These are phyloP conservation scores for Boechera stricta DNA, from an alignment of 345 rosid genomes.

Conservation along the genomic window DNA sequence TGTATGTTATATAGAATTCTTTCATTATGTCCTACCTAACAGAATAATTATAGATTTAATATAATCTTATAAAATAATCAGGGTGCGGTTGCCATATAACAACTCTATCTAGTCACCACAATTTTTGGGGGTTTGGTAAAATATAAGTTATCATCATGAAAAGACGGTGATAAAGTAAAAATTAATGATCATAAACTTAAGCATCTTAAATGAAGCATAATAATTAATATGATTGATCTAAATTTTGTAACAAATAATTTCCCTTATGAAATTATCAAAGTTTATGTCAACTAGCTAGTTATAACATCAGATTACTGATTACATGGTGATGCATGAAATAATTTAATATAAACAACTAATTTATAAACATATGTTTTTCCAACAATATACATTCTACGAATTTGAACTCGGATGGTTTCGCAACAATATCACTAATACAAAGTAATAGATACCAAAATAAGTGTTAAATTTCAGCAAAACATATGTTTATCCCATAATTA, in stretches of 20 bases:
- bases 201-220: constrained; percentile 1
- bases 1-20: background rate
- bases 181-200: constrained; percentile 17
- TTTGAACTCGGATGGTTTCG: background rate
- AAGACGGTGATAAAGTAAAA: constrained; percentile 28
- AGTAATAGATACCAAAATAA: background rate
- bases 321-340: background rate
- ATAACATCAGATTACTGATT: background rate
- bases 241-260: background rate
- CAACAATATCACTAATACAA: too few species aligned
- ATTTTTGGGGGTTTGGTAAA: constrained; percentile 6
- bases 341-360: background rate
- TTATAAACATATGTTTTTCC: background rate
- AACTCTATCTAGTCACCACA: constrained; percentile 35
- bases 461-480: background rate
- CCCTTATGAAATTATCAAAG: background rate
- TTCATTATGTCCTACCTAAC: constrained; percentile 34
- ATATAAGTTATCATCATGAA: constrained; percentile 27
- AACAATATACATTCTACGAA: background rate
- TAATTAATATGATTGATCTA: background rate
- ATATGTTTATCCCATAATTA: too few species aligned
- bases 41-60: background rate
- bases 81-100: constrained; percentile 25
- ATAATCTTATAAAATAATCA: constrained; percentile 21
- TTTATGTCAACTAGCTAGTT: background rate